These are phyloP conservation scores for Avicennia marina DNA, from an alignment of 257 asterid species.

Conservation along the genomic window DNA sequence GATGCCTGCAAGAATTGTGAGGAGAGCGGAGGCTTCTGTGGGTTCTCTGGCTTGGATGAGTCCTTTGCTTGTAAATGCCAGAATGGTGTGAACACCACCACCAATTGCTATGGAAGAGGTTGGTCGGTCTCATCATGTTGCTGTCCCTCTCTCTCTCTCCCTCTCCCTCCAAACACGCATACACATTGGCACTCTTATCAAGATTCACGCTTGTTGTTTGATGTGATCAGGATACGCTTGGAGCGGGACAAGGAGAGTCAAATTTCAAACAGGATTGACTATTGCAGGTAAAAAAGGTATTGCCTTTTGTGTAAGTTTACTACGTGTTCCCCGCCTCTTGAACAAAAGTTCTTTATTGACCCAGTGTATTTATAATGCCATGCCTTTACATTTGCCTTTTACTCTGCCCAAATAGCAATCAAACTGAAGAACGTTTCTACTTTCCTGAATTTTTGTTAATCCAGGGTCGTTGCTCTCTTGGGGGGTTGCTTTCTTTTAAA, in stretches of 20 bases:
- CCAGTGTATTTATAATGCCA: slow-evolving; percentile 1
- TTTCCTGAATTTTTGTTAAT: not conserved
- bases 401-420: not conserved
- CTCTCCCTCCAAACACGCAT: too few species aligned
- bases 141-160: not conserved
- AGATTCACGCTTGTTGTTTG: too few species aligned
- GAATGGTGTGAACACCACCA: slow-evolving; percentile 51
- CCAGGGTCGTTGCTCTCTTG: too few species aligned
- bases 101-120: slow-evolving; percentile 73
- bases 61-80: slow-evolving; percentile 54
- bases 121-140: not conserved
- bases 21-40: slow-evolving; percentile 70
- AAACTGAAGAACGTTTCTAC: too few species aligned
- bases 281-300: slow-evolving; percentile 48
- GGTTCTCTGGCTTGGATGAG: slow-evolving; percentile 39
- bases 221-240: slow-evolving; percentile 45
- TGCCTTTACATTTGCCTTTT: slow-evolving; percentile 25
- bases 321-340: slow-evolving; percentile 16
- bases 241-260: slow-evolving; percentile 43
- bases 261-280: slow-evolving; percentile 40
- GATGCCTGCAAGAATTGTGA: slow-evolving; percentile 55
- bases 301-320: slow-evolving; percentile 1
- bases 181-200: too few species aligned
- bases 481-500: too few species aligned
- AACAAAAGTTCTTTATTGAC: slow-evolving; percentile 27